Conservation (phyloP, 1,284 basidiomycete species). For the Ceratobasidium sp. region DNA sequence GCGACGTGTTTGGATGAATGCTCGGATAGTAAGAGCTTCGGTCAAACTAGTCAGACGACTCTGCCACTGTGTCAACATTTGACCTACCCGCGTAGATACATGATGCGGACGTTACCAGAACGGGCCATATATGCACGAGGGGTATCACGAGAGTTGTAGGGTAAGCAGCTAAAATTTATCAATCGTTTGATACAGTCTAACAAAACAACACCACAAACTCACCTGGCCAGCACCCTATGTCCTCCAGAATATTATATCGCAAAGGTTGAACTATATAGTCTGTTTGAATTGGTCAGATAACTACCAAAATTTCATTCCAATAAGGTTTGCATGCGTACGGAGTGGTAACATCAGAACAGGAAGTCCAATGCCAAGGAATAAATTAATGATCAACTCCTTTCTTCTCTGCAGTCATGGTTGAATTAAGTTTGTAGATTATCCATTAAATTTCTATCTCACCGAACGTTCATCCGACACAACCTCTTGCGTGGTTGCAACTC, state of each 20-base stretch:
- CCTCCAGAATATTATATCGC: not conserved
- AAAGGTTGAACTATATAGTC: not conserved
- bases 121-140: not conserved
- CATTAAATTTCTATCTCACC: too few relatives aligned
- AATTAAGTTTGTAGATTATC: not conserved
- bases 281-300: not conserved
- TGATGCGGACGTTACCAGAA: not conserved
- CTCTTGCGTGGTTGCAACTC: not conserved
- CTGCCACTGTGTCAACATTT: too few relatives aligned
- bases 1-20: conserved; percentile 33
- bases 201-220: not conserved
- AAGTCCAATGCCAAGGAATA: not conserved
- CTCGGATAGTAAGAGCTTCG: conserved; percentile 25
- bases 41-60: not conserved
- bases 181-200: not conserved
- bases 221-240: not conserved
- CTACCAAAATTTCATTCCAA: not conserved
- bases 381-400: not conserved
- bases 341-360: not conserved
- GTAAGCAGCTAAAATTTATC: conserved; percentile 1
- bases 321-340: not conserved
- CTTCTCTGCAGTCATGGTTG: not conserved
- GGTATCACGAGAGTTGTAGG: not conserved
- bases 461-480: not conserved
- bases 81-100: conserved; percentile 23